Percentiles rank a stretch among this genome's conserved stretches.
phyloP scores from a whole-genome alignment of 225 moss, liverwort and hornwort species.

The Lunularia cruciata region DNA sequence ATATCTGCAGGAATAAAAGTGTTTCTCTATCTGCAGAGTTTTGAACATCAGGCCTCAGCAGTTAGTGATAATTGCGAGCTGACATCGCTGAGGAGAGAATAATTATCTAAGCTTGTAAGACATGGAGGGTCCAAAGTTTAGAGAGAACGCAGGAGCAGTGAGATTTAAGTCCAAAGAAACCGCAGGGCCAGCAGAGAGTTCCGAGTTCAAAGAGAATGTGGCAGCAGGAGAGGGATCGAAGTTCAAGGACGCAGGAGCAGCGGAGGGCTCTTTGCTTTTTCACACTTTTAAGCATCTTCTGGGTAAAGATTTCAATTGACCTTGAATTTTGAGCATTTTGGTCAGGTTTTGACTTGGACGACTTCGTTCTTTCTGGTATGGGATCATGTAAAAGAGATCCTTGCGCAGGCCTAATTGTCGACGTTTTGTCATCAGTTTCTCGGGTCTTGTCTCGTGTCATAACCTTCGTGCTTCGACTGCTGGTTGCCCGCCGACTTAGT shows the following conservation, averaged over 20 bases:
- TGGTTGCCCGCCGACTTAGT: slow-evolving; percentile 78
- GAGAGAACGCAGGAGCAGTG: too few relatives aligned
- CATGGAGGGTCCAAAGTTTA: too few relatives aligned
- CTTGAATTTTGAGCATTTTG: background rate
- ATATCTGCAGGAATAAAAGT: too few relatives aligned
- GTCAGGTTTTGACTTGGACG: background rate
- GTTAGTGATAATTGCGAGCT: too few relatives aligned
- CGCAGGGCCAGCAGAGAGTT: too few relatives aligned
- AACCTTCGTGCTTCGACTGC: slow-evolving; percentile 63
- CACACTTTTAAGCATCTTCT: slow-evolving; percentile 62
- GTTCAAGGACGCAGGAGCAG: slow-evolving; percentile 51
- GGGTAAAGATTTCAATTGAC: background rate
- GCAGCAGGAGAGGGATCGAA: slow-evolving; percentile 31
- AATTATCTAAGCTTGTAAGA: too few relatives aligned
- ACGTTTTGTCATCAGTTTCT: slow-evolving; percentile 46
- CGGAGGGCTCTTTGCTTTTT: slow-evolving; percentile 69
- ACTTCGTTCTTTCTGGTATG: background rate
- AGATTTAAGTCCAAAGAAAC: too few relatives aligned
- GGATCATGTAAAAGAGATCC: too few relatives aligned
- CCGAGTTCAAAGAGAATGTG: too few relatives aligned
- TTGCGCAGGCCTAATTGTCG: background rate
- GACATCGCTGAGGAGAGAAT: too few relatives aligned
- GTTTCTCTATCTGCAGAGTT: too few relatives aligned
- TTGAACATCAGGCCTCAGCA: too few relatives aligned
- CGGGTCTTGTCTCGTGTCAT: slow-evolving; percentile 67